Evolutionary conservation across 2,329 filamentous ascomycete genomes (phyloP).

Genomic region (Colletotrichum salicis): DNA sequence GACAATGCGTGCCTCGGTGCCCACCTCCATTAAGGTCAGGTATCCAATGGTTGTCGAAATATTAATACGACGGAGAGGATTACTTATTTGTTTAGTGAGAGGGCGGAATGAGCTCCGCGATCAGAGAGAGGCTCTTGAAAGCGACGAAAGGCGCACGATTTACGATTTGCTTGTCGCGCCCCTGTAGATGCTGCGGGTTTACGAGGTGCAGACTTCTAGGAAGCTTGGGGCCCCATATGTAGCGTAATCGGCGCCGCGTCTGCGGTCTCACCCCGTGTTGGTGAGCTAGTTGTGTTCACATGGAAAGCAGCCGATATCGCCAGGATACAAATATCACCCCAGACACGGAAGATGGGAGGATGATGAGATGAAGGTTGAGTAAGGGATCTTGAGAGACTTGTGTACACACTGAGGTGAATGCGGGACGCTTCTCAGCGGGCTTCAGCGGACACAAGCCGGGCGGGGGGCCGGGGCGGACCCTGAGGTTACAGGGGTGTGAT

Average conservation of each 20-base stretch:
- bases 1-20: conserved; percentile 12
- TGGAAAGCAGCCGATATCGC: neutral
- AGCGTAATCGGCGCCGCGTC: neutral
- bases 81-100: neutral
- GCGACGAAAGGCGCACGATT: neutral
- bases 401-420: neutral
- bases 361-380: neutral
- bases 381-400: neutral
- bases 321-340: neutral
- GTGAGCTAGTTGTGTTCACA: neutral
- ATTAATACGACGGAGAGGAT: neutral
- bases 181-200: neutral
- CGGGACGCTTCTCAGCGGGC: conserved; percentile 6
- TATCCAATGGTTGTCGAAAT: neutral
- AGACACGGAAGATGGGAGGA: neutral
- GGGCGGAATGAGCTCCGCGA: neutral
- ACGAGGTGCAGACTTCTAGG: neutral
- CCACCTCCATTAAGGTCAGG: neutral
- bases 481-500: conserved; percentile 19
- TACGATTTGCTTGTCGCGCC: neutral
- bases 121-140: neutral
- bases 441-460: conserved; percentile 20
- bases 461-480: conserved; percentile 28
- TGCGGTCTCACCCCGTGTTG: neutral
- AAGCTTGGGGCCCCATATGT: neutral